These are phyloP conservation scores for Agaricus subrufescens DNA, from an alignment of 768 basidiomycete species.

Conservation along the genomic window DNA sequence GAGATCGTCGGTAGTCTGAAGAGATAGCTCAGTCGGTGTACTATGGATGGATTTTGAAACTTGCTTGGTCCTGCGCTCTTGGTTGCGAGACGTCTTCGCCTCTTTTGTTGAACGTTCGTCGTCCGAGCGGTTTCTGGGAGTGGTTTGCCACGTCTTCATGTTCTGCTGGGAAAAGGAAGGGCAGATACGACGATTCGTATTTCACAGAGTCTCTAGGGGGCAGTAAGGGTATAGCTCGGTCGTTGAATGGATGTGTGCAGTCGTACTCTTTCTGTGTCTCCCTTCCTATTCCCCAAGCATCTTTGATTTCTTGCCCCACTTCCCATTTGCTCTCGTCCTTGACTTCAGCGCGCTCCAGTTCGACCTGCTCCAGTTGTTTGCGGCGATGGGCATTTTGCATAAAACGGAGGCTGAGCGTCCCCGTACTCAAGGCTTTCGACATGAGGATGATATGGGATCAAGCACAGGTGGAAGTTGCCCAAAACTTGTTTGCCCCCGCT, in stretches of 20 bases:
- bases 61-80: slow-evolving; percentile 12
- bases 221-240: neutral
- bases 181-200: slow-evolving; percentile 15
- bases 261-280: neutral
- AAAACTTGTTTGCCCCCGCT: neutral
- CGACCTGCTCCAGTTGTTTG: slow-evolving; percentile 10
- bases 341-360: slow-evolving; percentile 11
- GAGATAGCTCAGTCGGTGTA: neutral
- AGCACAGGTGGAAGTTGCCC: neutral
- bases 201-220: slow-evolving; percentile 8
- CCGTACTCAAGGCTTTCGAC: slow-evolving; percentile 13
- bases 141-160: neutral
- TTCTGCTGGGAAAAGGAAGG: slow-evolving; percentile 13
- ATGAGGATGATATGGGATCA: neutral
- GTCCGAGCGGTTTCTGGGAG: slow-evolving; percentile 29
- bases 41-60: neutral
- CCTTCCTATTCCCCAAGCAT: slow-evolving; percentile 13
- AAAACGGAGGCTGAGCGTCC: slow-evolving; percentile 14
- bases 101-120: slow-evolving; percentile 42
- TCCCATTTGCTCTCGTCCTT: slow-evolving; percentile 17
- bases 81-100: slow-evolving; percentile 31
- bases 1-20: too few species aligned
- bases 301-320: slow-evolving; percentile 13
- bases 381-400: slow-evolving; percentile 15
- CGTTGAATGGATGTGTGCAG: neutral